These are phyloP conservation scores for Vanilla planifolia DNA, from an alignment of 106 monocot genomes.

Conservation along the genomic window DNA sequence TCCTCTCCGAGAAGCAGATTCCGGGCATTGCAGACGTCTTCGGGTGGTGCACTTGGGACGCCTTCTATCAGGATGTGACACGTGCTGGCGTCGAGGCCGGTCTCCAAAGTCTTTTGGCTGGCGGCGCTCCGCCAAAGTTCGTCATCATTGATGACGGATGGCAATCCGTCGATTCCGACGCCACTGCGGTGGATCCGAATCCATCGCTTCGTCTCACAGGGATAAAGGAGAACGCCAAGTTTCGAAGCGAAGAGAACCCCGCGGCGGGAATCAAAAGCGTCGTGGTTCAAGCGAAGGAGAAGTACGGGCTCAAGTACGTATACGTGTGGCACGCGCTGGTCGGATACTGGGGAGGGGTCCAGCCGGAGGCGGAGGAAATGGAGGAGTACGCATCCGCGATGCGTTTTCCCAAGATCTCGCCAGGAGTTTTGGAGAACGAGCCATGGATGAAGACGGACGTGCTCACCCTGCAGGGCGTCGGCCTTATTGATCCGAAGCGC, in stretches of 20 bases:
- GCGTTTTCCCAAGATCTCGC: conserved; percentile 66
- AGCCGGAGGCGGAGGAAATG: conserved; percentile 47
- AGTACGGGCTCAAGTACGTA: conserved; percentile 71
- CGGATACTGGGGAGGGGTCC: conserved; percentile 96
- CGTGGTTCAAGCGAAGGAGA: conserved; percentile 58
- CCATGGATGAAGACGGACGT: conserved; percentile 51
- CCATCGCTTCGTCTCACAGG: conserved; percentile 56
- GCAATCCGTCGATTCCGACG: conserved; percentile 61
- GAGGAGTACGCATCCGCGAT: conserved; percentile 43
- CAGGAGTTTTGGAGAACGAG: conserved; percentile 68
- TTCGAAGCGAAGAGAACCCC: conserved; percentile 44
- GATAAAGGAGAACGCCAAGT: conserved; percentile 81
- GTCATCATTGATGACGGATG: conserved; percentile 98
- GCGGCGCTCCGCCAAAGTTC: conserved; percentile 70
- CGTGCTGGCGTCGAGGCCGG: conserved; percentile 88
- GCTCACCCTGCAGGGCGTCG: conserved; percentile 68
- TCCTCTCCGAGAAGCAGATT: conserved; percentile 51
- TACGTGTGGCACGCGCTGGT: conserved; percentile 93
- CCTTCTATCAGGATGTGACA: conserved; percentile 84
- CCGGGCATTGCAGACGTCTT: conserved; percentile 78
- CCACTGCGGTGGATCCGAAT: neutral
- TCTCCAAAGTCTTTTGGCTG: conserved; percentile 40
- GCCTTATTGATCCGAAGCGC: conserved; percentile 64
- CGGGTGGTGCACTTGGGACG: conserved; percentile 99
- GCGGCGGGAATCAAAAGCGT: conserved; percentile 52